Conservation (phyloP, 2,329 filamentous ascomycete species). For the Aspergillus pseudotamarii region DNA sequence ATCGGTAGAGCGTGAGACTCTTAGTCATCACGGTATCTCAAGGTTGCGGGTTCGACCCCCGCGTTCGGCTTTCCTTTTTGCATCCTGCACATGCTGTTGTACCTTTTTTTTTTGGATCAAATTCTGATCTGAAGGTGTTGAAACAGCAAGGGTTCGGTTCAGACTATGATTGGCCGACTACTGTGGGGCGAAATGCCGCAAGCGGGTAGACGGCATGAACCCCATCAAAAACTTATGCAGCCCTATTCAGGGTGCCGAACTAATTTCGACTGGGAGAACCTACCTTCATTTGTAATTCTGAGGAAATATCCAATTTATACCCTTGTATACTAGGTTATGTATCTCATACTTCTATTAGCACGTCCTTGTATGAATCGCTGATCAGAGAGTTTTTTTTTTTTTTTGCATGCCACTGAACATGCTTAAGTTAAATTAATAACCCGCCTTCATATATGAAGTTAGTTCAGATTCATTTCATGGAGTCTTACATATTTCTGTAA, state of each 20-base stretch:
- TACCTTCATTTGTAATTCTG: too few species aligned
- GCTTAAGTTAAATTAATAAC: too few species aligned
- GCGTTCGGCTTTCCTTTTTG: conserved; percentile 38
- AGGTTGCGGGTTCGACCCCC: conserved; percentile 48
- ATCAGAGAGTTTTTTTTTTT: too few species aligned
- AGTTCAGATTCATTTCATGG: neutral
- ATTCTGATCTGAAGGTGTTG: neutral
- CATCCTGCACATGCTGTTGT: neutral
- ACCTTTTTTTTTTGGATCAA: neutral
- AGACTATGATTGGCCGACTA: neutral
- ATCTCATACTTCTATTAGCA: too few species aligned
- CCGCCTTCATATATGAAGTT: neutral
- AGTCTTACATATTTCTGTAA: neutral
- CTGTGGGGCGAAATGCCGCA: neutral
- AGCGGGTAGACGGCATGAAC: too few species aligned
- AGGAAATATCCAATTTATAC: too few species aligned
- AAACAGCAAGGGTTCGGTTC: neutral
- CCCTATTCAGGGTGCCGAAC: neutral
- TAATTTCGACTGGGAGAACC: too few species aligned
- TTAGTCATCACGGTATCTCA: conserved; percentile 38
- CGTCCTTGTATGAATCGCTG: too few species aligned
- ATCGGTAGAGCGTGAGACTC: conserved; percentile 54
- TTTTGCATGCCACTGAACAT: too few species aligned
- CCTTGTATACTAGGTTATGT: too few species aligned
- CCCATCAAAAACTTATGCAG: neutral